Conservation (phyloP, 345 rosid genomes). For the Eucalyptus shirleyi region DNA sequence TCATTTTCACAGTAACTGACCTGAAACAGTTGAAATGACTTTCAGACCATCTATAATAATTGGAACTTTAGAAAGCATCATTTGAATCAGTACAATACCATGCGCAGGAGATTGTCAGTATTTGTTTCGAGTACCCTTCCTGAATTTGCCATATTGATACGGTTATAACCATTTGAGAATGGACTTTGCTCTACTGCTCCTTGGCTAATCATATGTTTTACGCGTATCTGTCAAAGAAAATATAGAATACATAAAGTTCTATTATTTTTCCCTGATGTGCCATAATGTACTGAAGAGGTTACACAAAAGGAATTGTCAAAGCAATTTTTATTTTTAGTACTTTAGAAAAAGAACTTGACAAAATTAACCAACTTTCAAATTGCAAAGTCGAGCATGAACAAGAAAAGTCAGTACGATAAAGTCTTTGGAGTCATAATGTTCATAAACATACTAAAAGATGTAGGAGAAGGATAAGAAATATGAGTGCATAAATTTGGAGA, state of each 20-base stretch:
- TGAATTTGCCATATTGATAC: constrained; percentile 32
- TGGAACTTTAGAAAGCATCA: background rate
- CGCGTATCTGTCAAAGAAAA: constrained; percentile 55
- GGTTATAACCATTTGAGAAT: constrained; percentile 46
- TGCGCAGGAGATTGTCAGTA: constrained; percentile 78
- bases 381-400: background rate
- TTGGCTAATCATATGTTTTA: constrained; percentile 92
- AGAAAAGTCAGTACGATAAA: background rate
- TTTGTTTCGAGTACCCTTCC: constrained; percentile 83
- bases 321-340: background rate
- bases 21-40: constrained; percentile 29
- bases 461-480: background rate
- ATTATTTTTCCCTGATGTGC: background rate
- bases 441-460: background rate
- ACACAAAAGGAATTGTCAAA: background rate
- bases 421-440: background rate
- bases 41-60: background rate
- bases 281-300: background rate
- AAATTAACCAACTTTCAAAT: background rate
- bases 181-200: constrained; percentile 80
- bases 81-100: constrained; percentile 33
- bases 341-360: background rate
- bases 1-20: constrained; percentile 91
- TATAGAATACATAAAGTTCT: background rate
- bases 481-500: background rate